Evolutionary conservation across 768 basidiomycete genomes (phyloP).

Genomic region (Candolleomyces eurysporus): DNA sequence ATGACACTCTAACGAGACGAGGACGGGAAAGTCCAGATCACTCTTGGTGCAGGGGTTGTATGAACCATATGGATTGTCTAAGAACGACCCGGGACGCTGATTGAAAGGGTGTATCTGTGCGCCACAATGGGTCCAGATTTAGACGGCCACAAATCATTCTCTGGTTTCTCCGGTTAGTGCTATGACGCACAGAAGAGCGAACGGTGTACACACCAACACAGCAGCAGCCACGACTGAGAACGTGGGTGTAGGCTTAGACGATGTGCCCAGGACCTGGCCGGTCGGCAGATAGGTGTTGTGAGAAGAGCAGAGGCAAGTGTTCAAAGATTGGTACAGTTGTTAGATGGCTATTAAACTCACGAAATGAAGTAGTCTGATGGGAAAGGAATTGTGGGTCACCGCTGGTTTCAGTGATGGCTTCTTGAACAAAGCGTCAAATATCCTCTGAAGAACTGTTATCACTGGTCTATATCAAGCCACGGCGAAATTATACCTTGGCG

Average conservation of each 20-base stretch:
- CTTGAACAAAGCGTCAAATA: constrained; percentile 32
- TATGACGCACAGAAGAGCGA: not conserved
- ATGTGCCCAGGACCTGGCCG: constrained; percentile 52
- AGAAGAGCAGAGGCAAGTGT: constrained; percentile 42
- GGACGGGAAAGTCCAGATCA: constrained; percentile 34
- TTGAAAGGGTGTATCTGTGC: constrained; percentile 59
- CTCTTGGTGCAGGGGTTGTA: not conserved
- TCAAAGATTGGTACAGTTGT: not conserved
- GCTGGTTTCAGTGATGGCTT: constrained; percentile 37
- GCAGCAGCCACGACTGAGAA: constrained; percentile 48
- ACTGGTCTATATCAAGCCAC: not conserved
- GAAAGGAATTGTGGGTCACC: constrained; percentile 37
- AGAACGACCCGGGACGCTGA: constrained; percentile 44
- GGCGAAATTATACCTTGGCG: constrained; percentile 24
- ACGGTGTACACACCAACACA: constrained; percentile 42
- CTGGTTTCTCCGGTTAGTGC: constrained; percentile 19
- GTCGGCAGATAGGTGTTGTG: constrained; percentile 68
- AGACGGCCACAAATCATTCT: constrained; percentile 68
- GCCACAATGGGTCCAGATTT: constrained; percentile 54
- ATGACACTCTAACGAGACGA: constrained; percentile 64
- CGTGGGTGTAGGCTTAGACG: constrained; percentile 56
- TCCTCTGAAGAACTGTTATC: constrained; percentile 27
- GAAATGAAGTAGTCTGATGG: constrained; percentile 60
- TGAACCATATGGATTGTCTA: constrained; percentile 30
- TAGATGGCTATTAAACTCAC: constrained; percentile 23